These are phyloP conservation scores for Echinosophora koreensis DNA, from an alignment of 306 rosid species.

Conservation along the genomic window DNA sequence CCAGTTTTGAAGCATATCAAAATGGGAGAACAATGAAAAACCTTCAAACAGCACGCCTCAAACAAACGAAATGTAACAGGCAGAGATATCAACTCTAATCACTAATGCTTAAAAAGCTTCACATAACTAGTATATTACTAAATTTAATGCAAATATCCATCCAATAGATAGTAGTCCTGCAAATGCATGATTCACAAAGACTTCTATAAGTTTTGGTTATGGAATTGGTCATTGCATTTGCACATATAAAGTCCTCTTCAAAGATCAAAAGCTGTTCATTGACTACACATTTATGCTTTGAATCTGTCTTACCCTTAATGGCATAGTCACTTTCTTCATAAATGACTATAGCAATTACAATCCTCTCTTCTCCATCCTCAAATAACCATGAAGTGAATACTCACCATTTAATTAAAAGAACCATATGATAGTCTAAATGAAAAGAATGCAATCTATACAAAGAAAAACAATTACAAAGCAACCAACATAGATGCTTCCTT, in stretches of 20 bases:
- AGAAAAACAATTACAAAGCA: too few species aligned
- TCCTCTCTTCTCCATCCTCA: too few species aligned
- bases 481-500: too few species aligned
- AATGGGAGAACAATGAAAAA: neutral
- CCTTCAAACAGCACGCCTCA: neutral
- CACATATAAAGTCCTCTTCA: too few species aligned
- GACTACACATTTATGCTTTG: neutral
- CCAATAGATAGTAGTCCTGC: neutral
- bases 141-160: neutral
- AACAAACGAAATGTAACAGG: neutral
- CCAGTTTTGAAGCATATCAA: neutral
- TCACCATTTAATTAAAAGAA: too few species aligned
- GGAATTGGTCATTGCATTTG: too few species aligned
- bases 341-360: too few species aligned
- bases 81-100: neutral
- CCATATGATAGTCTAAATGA: too few species aligned
- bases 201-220: too few species aligned
- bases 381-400: too few species aligned
- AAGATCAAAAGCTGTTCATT: neutral
- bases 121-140: neutral
- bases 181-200: neutral
- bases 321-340: neutral
- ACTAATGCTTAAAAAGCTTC: neutral
- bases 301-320: neutral
- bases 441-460: too few species aligned